Percentiles rank a stretch among this genome's conserved stretches.
phyloP scores from a whole-genome alignment of 805 yeast genomes.

The Candida michaelii region DNA sequence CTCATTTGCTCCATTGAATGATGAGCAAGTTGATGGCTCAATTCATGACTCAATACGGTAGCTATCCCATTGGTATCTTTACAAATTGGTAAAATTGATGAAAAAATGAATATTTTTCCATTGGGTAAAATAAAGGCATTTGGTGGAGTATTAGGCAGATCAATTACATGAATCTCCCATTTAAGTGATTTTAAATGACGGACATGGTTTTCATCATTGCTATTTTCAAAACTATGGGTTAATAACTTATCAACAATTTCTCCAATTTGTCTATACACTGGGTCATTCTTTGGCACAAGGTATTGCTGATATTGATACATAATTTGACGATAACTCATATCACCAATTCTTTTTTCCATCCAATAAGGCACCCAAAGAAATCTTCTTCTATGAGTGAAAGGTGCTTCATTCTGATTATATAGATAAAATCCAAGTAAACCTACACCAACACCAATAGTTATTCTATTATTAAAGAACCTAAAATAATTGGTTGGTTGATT shows the following conservation, averaged over 20 bases:
- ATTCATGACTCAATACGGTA: conserved; percentile 91
- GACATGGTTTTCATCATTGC: conserved; percentile 32
- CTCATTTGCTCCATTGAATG: conserved; percentile 86
- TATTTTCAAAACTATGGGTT: conserved; percentile 48
- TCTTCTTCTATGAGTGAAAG: conserved; percentile 71
- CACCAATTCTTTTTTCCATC: conserved; percentile 64
- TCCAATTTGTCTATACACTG: conserved; percentile 55
- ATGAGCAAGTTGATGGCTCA: conserved; percentile 91
- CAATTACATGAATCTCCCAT: conserved; percentile 78
- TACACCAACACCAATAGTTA: conserved; percentile 33
- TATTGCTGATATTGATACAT: conserved; percentile 50
- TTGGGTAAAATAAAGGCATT: conserved; percentile 96
- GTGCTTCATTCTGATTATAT: conserved; percentile 68
- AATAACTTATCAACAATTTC: conserved; percentile 65
- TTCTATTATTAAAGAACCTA: conserved; percentile 23
- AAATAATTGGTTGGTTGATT: conserved; percentile 1
- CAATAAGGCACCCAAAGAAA: conserved; percentile 70
- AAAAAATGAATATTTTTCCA: conserved; percentile 90
- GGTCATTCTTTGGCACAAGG: conserved; percentile 64
- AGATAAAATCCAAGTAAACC: conserved; percentile 26
- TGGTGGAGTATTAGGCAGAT: conserved; percentile 73
- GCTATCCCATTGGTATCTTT: conserved; percentile 87
- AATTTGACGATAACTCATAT: conserved; percentile 60
- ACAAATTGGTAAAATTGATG: conserved; percentile 76
- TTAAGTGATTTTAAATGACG: conserved; percentile 41